Evolutionary conservation across 306 rosid genomes (phyloP).

Genomic region (Gleditsia sinensis): DNA sequence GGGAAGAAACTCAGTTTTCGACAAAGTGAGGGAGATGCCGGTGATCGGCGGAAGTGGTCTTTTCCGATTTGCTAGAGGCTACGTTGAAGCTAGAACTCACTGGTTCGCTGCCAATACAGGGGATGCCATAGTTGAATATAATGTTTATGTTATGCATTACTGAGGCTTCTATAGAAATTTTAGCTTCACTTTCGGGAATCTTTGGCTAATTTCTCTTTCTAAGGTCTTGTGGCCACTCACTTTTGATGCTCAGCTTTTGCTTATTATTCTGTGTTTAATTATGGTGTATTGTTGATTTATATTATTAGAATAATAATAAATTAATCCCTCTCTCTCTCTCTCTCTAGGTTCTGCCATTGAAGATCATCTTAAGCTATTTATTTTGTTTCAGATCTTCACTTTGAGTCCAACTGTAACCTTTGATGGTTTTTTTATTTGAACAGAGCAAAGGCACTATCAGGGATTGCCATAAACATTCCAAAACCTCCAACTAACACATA

Average conservation of each 20-base stretch:
- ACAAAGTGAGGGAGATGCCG: constrained; percentile 72
- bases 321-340: not conserved
- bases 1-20: constrained; percentile 61
- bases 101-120: constrained; percentile 19
- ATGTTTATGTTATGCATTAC: constrained; percentile 47
- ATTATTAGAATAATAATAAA: not conserved
- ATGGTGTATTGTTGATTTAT: not conserved
- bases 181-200: too few species aligned
- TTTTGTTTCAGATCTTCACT: too few species aligned
- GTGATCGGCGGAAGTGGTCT: constrained; percentile 82
- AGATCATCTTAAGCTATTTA: not conserved
- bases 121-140: constrained; percentile 66
- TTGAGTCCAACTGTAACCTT: too few species aligned
- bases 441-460: too few species aligned
- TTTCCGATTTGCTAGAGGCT: constrained; percentile 74
- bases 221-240: too few species aligned
- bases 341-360: not conserved
- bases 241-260: too few species aligned
- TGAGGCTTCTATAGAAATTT: too few species aligned
- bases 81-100: constrained; percentile 54
- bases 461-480: too few species aligned
- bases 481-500: too few species aligned
- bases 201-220: too few species aligned
- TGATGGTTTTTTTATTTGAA: too few species aligned
- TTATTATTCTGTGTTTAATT: too few species aligned